A percentile compares a stretch with the other conserved stretches of the same genome.
phyloP scores from a whole-genome alignment of 768 basidiomycete species.

The Amanita pallidorosea region DNA sequence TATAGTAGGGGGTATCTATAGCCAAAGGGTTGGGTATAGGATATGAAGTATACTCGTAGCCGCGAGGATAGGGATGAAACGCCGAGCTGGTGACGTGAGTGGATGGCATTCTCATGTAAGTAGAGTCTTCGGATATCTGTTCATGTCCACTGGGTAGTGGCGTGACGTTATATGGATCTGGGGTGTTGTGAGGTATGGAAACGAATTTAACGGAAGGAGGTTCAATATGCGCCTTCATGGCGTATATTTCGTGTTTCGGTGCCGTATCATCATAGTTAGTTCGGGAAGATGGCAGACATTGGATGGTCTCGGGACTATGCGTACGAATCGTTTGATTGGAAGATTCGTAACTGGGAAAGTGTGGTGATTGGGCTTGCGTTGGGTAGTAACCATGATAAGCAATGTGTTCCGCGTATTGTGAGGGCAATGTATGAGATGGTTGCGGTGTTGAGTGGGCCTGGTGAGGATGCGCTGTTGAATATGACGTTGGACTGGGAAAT shows the following conservation, averaged over 20 bases:
- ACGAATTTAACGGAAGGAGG: not conserved
- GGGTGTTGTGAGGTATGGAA: not conserved
- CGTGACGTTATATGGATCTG: not conserved
- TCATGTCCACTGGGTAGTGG: not conserved
- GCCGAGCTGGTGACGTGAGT: not conserved
- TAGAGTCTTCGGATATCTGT: not conserved
- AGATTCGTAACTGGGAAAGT: not conserved
- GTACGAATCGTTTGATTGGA: not conserved
- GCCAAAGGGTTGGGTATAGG: not conserved
- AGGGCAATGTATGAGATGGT: not conserved
- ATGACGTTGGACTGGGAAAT: conserved; percentile 17
- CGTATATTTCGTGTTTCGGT: not conserved
- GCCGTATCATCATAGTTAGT: not conserved
- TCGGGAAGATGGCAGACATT: not conserved
- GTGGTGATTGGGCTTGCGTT: not conserved
- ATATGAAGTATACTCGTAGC: not conserved
- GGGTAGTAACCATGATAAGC: not conserved
- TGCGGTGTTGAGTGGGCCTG: not conserved
- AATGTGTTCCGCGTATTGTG: not conserved
- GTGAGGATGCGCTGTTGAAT: not conserved
- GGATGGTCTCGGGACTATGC: not conserved
- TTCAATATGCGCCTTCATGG: not conserved
- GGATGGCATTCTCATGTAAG: not conserved
- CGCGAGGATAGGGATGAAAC: not conserved
- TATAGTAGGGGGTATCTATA: not conserved